Evolutionary conservation across 192 early-diverging fungal species (phyloP).

Genomic region (Paraglomus occultum): DNA sequence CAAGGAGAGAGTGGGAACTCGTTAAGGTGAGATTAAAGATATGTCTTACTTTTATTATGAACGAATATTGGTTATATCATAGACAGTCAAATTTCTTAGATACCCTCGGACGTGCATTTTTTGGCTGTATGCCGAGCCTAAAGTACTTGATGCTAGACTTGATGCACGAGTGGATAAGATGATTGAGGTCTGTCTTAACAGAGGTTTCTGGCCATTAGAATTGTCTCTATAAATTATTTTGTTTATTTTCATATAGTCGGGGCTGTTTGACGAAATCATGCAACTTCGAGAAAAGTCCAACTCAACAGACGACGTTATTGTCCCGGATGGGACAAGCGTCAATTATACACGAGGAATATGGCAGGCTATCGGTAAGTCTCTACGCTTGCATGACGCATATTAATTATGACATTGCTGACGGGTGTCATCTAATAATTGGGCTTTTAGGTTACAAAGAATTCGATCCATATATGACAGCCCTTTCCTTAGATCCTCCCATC

Average conservation of each 20-base stretch:
- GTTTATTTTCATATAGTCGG: slow-evolving; percentile 33
- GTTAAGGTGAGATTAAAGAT: slow-evolving; percentile 29
- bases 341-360: slow-evolving; percentile 67
- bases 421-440: slow-evolving; percentile 19
- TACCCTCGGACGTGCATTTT: slow-evolving; percentile 70
- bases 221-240: neutral
- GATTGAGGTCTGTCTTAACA: slow-evolving; percentile 58
- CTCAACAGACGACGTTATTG: slow-evolving; percentile 39
- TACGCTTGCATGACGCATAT: neutral
- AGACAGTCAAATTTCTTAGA: slow-evolving; percentile 34
- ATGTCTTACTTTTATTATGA: neutral
- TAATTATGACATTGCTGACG: slow-evolving; percentile 21
- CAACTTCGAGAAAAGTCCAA: slow-evolving; percentile 53
- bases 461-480: slow-evolving; percentile 59
- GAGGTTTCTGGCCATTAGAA: too few relatives aligned
- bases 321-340: slow-evolving; percentile 44
- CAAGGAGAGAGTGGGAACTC: slow-evolving; percentile 42
- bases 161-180: slow-evolving; percentile 86
- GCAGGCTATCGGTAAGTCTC: slow-evolving; percentile 65
- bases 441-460: slow-evolving; percentile 87
- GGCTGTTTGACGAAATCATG: slow-evolving; percentile 56
- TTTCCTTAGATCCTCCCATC: slow-evolving; percentile 19
- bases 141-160: slow-evolving; percentile 68
- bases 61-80: neutral
- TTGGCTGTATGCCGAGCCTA: slow-evolving; percentile 81